Conservation (phyloP, 352 stramenopile species). For the Phytophthora meadii region DNA sequence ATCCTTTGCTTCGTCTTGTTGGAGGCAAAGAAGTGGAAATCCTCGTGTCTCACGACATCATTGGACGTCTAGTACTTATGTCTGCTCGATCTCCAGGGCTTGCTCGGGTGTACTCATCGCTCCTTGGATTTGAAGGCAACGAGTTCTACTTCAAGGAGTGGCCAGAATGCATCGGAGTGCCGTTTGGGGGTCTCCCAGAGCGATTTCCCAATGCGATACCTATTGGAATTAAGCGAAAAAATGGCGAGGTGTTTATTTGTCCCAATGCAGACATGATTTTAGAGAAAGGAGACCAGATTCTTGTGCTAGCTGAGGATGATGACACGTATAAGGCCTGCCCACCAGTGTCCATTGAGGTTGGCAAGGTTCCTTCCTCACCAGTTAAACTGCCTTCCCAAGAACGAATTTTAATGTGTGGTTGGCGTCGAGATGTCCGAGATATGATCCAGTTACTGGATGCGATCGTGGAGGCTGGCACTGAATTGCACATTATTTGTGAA, state of each 20-base stretch:
- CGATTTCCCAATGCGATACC: constrained; percentile 84
- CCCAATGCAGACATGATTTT: constrained; percentile 46
- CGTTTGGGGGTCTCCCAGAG: constrained; percentile 67
- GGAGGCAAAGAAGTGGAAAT: constrained; percentile 82
- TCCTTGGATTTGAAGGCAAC: constrained; percentile 87
- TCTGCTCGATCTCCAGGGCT: constrained; percentile 81
- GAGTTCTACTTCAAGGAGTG: constrained; percentile 93
- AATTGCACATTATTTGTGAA: constrained; percentile 86
- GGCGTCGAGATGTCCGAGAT: constrained; percentile 88
- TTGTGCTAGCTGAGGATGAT: constrained; percentile 89
- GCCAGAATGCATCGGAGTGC: constrained; percentile 74
- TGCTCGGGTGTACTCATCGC: constrained; percentile 60
- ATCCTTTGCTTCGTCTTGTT: constrained; percentile 77
- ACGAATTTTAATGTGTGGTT: constrained; percentile 86
- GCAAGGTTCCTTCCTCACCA: constrained; percentile 34
- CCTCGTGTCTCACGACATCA: constrained; percentile 88
- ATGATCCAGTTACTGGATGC: constrained; percentile 87
- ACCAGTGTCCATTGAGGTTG: constrained; percentile 43
- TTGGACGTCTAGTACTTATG: constrained; percentile 87
- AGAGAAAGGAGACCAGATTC: constrained; percentile 62
- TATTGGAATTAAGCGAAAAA: constrained; percentile 71
- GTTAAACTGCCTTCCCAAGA: constrained; percentile 42
- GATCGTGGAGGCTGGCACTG: constrained; percentile 58
- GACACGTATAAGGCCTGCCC: constrained; percentile 82
- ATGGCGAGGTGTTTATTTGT: constrained; percentile 65